Evolutionary conservation across 352 stramenopile species (phyloP).

Genomic region (Phytophthora vignae): DNA sequence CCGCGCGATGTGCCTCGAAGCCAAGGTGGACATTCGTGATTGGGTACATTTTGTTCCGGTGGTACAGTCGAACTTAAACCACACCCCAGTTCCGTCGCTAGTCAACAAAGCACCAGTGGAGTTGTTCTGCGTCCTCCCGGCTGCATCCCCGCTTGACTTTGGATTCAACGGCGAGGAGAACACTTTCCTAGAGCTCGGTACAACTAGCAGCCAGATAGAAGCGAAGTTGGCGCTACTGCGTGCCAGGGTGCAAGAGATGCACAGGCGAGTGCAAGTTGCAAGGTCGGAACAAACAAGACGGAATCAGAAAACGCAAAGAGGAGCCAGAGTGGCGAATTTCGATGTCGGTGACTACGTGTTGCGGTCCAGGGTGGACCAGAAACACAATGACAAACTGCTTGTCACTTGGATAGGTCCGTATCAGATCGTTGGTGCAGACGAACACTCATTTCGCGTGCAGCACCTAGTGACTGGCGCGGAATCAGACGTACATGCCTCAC

Average conservation of each 20-base stretch:
- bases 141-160: background rate
- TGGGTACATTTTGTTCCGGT: constrained; percentile 19
- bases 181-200: background rate
- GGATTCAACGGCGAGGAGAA: background rate
- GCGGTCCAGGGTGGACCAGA: constrained; percentile 32
- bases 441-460: constrained; percentile 31
- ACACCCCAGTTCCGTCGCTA: constrained; percentile 31
- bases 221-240: background rate
- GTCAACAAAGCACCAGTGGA: constrained; percentile 24
- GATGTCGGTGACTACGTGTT: constrained; percentile 39
- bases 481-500: constrained; percentile 33
- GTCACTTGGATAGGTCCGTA: constrained; percentile 43
- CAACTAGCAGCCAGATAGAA: constrained; percentile 3
- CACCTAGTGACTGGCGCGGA: constrained; percentile 18
- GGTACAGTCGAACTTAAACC: constrained; percentile 25
- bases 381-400: constrained; percentile 31
- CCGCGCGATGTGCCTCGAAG: too few species aligned
- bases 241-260: constrained; percentile 4
- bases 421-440: constrained; percentile 16
- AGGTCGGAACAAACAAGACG: constrained; percentile 1
- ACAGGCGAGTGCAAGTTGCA: constrained; percentile 12
- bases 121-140: constrained; percentile 24
- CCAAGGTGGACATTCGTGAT: too few species aligned
- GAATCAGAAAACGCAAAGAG: constrained; percentile 13
- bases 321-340: constrained; percentile 19